phyloP scores from a whole-genome alignment of 495 filamentous ascomycete genomes.

The Podospora fimiseda region DNA sequence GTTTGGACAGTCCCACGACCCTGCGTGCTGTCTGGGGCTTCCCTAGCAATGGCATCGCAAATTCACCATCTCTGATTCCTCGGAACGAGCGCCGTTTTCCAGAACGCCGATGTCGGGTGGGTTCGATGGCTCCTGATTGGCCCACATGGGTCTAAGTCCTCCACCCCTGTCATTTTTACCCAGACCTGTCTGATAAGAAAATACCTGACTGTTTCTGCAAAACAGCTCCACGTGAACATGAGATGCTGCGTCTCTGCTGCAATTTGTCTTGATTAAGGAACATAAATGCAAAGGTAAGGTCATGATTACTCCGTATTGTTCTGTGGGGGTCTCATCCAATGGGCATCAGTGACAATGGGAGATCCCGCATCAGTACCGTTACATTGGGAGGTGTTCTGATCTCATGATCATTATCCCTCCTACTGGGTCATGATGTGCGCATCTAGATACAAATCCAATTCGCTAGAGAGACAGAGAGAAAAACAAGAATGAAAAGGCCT shows the following conservation, averaged over 20 bases:
- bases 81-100: neutral
- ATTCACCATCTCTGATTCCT: constrained; percentile 7
- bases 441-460: no score
- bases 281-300: neutral
- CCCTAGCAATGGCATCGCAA: constrained; percentile 8
- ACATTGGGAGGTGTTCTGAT: neutral
- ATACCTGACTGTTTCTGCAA: neutral
- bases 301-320: no score
- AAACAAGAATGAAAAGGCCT: neutral
- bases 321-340: neutral
- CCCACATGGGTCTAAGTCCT: neutral
- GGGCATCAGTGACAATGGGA: neutral
- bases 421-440: no score
- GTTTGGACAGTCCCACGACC: neutral
- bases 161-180: constrained; percentile 21
- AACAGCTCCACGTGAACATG: neutral
- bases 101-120: constrained; percentile 21
- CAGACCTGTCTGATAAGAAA: constrained; percentile 31
- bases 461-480: no score
- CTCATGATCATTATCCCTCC: neutral
- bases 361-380: neutral
- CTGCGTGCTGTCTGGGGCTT: neutral
- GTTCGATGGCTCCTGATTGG: constrained; percentile 2
- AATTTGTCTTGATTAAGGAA: neutral
- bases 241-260: constrained; percentile 14